Evolutionary conservation across 345 rosid species (phyloP).

Genomic region (Carallia brachiata): DNA sequence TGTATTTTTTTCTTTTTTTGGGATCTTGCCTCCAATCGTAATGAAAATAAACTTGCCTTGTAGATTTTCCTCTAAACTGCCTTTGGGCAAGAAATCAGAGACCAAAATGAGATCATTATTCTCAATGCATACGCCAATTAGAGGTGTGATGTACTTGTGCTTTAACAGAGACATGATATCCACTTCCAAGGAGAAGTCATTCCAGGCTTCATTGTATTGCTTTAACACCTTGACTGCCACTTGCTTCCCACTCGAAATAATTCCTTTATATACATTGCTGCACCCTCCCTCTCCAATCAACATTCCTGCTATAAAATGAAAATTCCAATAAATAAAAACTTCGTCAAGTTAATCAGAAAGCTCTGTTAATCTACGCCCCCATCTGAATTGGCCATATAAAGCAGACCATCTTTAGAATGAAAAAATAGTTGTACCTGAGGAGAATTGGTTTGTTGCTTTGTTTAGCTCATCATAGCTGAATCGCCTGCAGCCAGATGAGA

Average conservation of each 20-base stretch:
- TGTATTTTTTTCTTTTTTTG: neutral
- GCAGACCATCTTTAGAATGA: neutral
- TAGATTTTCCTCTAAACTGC: conserved; percentile 26
- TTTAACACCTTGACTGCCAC: conserved; percentile 29
- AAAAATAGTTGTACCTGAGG: conserved; percentile 16
- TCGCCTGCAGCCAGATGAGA: conserved; percentile 15
- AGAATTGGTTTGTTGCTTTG: conserved; percentile 20
- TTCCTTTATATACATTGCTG: conserved; percentile 30
- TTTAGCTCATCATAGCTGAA: conserved; percentile 21
- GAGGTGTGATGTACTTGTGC: conserved; percentile 22
- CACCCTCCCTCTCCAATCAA: conserved; percentile 32
- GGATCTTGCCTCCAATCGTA: neutral
- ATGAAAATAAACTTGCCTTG: conserved; percentile 13
- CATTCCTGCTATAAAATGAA: conserved; percentile 11
- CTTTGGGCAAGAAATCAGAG: conserved; percentile 25
- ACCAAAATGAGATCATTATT: conserved; percentile 23
- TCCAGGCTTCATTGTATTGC: conserved; percentile 28
- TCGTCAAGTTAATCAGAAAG: neutral
- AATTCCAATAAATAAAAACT: neutral
- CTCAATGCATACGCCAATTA: conserved; percentile 26
- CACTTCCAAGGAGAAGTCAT: conserved; percentile 27
- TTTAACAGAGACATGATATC: conserved; percentile 23
- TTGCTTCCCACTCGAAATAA: conserved; percentile 16
- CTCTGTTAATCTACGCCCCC: too few species aligned
- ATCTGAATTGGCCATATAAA: too few species aligned